Evolutionary conservation across 768 basidiomycete species (phyloP).

Genomic region (Phylloporus arenicola): DNA sequence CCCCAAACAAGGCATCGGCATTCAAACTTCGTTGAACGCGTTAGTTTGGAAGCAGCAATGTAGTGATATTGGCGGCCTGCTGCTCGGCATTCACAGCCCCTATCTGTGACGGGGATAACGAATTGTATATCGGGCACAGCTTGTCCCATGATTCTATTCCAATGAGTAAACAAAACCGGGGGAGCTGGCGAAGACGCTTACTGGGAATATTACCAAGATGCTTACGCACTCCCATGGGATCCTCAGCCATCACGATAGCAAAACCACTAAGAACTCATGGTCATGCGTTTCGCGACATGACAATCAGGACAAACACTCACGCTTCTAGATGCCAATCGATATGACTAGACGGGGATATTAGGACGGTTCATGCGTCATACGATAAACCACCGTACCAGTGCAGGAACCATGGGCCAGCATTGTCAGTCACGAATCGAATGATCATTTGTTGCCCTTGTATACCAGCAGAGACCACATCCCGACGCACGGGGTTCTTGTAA

Average conservation of each 20-base stretch:
- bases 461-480: slow-evolving; percentile 28
- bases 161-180: background rate
- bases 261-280: slow-evolving; percentile 16
- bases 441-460: slow-evolving; percentile 38
- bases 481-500: slow-evolving; percentile 33
- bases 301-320: slow-evolving; percentile 8
- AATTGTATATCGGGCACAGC: slow-evolving; percentile 21
- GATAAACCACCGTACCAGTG: slow-evolving; percentile 28
- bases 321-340: slow-evolving; percentile 27
- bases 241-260: slow-evolving; percentile 23
- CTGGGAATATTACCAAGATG: slow-evolving; percentile 15
- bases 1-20: background rate
- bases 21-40: slow-evolving; percentile 19
- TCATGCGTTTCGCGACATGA: background rate
- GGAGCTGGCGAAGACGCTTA: background rate
- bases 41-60: slow-evolving; percentile 14
- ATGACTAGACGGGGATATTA: slow-evolving; percentile 15
- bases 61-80: slow-evolving; percentile 18
- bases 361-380: background rate
- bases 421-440: slow-evolving; percentile 57
- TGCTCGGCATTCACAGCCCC: slow-evolving; percentile 14
- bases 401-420: slow-evolving; percentile 54
- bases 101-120: slow-evolving; percentile 17
- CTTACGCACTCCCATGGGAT: slow-evolving; percentile 13
- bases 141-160: slow-evolving; percentile 21